Conservation (phyloP, 1,139 yeast species). For the Entelexis paramagnoliae region DNA sequence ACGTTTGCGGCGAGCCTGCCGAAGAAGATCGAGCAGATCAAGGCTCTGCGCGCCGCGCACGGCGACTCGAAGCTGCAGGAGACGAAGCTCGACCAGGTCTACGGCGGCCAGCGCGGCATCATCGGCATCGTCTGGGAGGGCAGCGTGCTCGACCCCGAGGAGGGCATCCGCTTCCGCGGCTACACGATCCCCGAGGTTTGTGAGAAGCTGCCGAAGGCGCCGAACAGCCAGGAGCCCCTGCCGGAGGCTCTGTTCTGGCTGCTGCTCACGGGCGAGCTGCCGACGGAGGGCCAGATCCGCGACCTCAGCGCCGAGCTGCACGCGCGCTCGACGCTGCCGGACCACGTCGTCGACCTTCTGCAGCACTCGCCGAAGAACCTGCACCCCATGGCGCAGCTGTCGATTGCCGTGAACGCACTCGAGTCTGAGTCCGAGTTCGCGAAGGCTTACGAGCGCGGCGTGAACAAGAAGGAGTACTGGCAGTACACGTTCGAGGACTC, state of each 20-base stretch:
- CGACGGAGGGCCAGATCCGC: constrained; percentile 46
- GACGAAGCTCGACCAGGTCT: constrained; percentile 88
- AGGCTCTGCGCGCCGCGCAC: constrained; percentile 76
- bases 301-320: constrained; percentile 48
- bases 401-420: constrained; percentile 55
- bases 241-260: constrained; percentile 61
- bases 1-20: constrained; percentile 90
- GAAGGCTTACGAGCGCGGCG: constrained; percentile 59
- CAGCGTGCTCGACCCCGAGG: constrained; percentile 93
- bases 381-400: constrained; percentile 64
- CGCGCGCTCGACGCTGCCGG: constrained; percentile 48
- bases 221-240: constrained; percentile 60
- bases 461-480: constrained; percentile 60
- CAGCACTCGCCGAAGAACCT: constrained; percentile 48
- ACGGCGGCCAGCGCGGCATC: constrained; percentile 99
- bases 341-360: constrained; percentile 43
- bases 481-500: constrained; percentile 57
- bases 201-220: constrained; percentile 83
- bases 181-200: constrained; percentile 94
- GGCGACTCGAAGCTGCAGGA: constrained; percentile 89
- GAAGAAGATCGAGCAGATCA: constrained; percentile 82
- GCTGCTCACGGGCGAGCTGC: constrained; percentile 52
- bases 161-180: constrained; percentile 98
- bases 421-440: constrained; percentile 53
- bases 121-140: constrained; percentile 99